These are phyloP conservation scores for Gossypium herbaceum DNA, from an alignment of 345 rosid species.

Conservation along the genomic window DNA sequence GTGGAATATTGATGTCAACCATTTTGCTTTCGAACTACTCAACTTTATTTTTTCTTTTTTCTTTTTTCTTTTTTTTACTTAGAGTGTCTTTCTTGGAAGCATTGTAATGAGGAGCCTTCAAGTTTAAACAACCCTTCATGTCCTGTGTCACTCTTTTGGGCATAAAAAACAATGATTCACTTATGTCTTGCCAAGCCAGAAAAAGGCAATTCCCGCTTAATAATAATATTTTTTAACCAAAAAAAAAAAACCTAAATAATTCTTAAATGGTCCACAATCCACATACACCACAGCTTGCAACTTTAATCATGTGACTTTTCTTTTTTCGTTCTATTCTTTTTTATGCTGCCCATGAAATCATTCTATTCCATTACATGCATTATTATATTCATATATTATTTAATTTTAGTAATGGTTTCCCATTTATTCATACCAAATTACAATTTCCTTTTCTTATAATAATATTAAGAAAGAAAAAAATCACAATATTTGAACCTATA, in stretches of 20 bases:
- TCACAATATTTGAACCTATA: too few relatives aligned
- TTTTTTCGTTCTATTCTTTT: neutral
- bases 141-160: constrained; percentile 20
- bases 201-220: neutral
- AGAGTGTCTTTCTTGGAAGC: constrained; percentile 45
- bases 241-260: neutral
- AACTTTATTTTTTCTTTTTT: neutral
- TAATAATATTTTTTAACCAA: neutral
- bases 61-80: neutral
- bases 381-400: neutral
- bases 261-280: constrained; percentile 6
- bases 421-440: neutral
- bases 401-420: neutral
- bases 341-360: neutral
- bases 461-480: too few relatives aligned
- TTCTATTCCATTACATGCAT: neutral
- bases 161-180: neutral
- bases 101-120: constrained; percentile 36
- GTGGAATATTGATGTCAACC: too few relatives aligned
- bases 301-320: constrained; percentile 5
- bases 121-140: constrained; percentile 27
- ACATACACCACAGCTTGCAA: neutral
- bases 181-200: constrained; percentile 12
- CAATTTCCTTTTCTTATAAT: neutral
- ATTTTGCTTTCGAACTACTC: constrained; percentile 35